A percentile compares a stretch with the other conserved stretches of the same genome.
These are phyloP conservation scores for Iris pallida DNA, from an alignment of 116 monocot genomes.

Conservation along the genomic window DNA sequence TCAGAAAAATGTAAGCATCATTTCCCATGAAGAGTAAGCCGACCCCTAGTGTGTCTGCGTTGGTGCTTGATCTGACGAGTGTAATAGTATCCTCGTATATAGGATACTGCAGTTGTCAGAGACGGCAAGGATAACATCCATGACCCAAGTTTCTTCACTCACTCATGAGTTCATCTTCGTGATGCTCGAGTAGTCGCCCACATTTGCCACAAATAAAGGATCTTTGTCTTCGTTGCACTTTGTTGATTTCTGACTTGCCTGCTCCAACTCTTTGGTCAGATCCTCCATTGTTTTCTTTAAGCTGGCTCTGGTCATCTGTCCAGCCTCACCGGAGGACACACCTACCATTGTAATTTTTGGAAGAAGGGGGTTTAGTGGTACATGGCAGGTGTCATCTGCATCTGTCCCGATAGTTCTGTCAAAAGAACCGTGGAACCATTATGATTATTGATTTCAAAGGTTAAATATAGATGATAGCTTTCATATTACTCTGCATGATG, in stretches of 20 bases:
- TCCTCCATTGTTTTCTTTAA: conserved; percentile 82
- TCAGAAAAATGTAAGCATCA: too few species aligned
- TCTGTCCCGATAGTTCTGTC: conserved; percentile 9
- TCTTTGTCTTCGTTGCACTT: conserved; percentile 43
- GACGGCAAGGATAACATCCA: too few species aligned
- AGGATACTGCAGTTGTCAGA: too few species aligned
- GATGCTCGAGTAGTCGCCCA: conserved; percentile 71
- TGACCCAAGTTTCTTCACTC: too few species aligned
- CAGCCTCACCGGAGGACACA: conserved; percentile 56
- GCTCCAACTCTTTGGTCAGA: conserved; percentile 67
- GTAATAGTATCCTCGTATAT: too few species aligned
- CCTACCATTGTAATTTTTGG: conserved; percentile 96
- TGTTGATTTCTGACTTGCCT: conserved; percentile 24
- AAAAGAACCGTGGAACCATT: background rate
- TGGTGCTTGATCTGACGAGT: too few species aligned
- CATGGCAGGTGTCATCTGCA: conserved; percentile 13
- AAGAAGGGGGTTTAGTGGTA: conserved; percentile 58
- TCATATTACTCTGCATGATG: background rate
- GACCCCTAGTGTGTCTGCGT: too few species aligned
- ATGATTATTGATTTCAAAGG: conserved; percentile 1
- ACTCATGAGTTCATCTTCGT: conserved; percentile 25
- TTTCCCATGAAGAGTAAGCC: too few species aligned
- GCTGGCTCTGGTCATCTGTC: conserved; percentile 56
- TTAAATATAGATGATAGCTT: background rate
- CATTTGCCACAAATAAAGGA: conserved; percentile 89